Evolutionary conservation across 306 rosid genomes (phyloP), one percentile per base, ranked within the genome.

Genomic region (Trifolium dubium): DNA sequence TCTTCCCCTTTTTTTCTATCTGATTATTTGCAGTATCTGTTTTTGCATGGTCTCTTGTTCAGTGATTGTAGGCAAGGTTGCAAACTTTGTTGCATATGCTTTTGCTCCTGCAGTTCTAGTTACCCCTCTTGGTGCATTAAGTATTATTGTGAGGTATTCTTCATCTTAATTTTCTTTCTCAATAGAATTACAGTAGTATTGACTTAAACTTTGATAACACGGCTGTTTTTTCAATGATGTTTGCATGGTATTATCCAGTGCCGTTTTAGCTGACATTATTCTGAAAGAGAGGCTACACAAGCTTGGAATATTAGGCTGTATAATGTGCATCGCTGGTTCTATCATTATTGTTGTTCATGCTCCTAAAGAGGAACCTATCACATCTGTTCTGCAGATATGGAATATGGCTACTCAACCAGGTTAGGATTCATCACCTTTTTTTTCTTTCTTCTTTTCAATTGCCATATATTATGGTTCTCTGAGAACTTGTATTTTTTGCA

Each of bases 21-120:
- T 81, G 84, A 85, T 70, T 74, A 76, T 77, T 65, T 63, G 69
- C 81, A 80, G 83, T 81, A 82, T 63, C 53, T 83, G n/a, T 83
- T 85, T 68, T 82, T 77, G 43, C 84, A 23, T 80, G 76, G 76
- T 81, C 70, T 85, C 53, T 84, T 69, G 80, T 86, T 59, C 83
- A 92, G 98, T 92, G 98, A 81, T 92, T 82, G 90, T 86, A 39
- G 98, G 98, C 69, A 96, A 90, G 86, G 72, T 85, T 68, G 96
- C 96, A 56, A 92, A 92, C 71, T 92, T 92, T 67, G 73, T 85
- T 72, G 98, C 98, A 0, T 92, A 92, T 77, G 98, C 96, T 39
- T 92, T 90, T 87, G 92, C 98, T 63, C 98, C 98, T 2, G 96
- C 96, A 30, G 88, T 92, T 55, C 89, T 92, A 15, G 98, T 92